phyloP scores from a whole-genome alignment of 2,329 filamentous ascomycete genomes.

The Sporothrix pseudoabietina region DNA sequence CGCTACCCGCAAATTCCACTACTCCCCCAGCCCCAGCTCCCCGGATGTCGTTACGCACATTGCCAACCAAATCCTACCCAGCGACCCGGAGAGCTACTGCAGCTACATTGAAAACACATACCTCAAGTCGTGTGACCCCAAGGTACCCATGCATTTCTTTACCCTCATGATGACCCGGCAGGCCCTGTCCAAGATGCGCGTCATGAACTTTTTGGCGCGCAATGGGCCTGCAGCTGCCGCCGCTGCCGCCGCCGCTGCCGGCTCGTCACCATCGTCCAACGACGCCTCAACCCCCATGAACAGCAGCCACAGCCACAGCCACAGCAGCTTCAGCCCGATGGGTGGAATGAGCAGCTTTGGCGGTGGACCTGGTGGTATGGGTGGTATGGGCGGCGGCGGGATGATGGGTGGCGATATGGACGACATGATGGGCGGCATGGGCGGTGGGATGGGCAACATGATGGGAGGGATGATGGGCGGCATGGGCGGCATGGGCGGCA shows the following conservation, averaged over 20 bases:
- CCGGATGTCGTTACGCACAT: slow-evolving; percentile 52
- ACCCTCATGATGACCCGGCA: slow-evolving; percentile 60
- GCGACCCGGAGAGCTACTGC: slow-evolving; percentile 57
- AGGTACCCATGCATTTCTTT: slow-evolving; percentile 62
- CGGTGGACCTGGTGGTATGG: neutral
- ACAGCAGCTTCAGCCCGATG: slow-evolving; percentile 12
- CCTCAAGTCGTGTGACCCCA: slow-evolving; percentile 58
- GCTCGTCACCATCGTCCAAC: slow-evolving; percentile 35
- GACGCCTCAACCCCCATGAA: slow-evolving; percentile 16
- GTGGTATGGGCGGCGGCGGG: slow-evolving; percentile 9
- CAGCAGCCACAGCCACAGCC: neutral
- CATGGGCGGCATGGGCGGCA: slow-evolving; percentile 22
- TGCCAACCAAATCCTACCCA: slow-evolving; percentile 54
- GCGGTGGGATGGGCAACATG: slow-evolving; percentile 16
- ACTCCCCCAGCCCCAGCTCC: slow-evolving; percentile 44
- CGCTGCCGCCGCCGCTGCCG: neutral
- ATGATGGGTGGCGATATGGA: slow-evolving; percentile 21
- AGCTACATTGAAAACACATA: slow-evolving; percentile 60
- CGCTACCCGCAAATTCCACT: slow-evolving; percentile 39
- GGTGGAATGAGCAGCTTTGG: slow-evolving; percentile 23
- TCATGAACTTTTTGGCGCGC: slow-evolving; percentile 56
- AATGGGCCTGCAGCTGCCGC: slow-evolving; percentile 32
- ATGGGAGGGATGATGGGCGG: slow-evolving; percentile 1
- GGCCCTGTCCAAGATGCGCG: slow-evolving; percentile 59
- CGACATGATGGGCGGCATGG: slow-evolving; percentile 25